These are phyloP conservation scores for Capsella rubella DNA, from an alignment of 441 rosid species.

Conservation along the genomic window DNA sequence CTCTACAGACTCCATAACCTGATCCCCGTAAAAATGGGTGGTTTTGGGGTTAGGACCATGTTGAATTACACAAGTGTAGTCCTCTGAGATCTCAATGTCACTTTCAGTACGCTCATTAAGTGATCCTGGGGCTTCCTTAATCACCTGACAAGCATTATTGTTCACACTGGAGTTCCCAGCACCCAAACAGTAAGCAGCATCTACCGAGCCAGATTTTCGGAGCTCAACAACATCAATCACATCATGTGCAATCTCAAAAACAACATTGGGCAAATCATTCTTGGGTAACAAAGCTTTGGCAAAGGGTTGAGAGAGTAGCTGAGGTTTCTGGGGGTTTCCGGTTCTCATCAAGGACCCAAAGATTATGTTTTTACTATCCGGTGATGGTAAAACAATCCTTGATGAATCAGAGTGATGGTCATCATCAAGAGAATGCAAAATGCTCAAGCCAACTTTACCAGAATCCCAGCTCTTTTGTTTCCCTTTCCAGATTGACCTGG, in stretches of 20 bases:
- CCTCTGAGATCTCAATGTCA: slow-evolving; percentile 90
- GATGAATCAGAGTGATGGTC: slow-evolving; percentile 48
- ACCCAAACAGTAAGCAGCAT: background rate
- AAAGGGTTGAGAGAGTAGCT: slow-evolving; percentile 37
- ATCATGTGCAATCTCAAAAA: slow-evolving; percentile 14
- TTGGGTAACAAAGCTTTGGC: slow-evolving; percentile 17
- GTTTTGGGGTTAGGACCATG: slow-evolving; percentile 88
- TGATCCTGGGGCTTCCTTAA: slow-evolving; percentile 37
- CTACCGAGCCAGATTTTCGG: background rate
- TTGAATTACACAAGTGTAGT: slow-evolving; percentile 81
- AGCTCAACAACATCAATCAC: slow-evolving; percentile 20
- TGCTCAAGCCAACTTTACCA: slow-evolving; percentile 80
- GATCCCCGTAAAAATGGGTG: slow-evolving; percentile 80
- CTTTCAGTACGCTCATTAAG: slow-evolving; percentile 44
- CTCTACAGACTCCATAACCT: slow-evolving; percentile 63
- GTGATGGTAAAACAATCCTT: slow-evolving; percentile 49
- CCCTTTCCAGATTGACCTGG: slow-evolving; percentile 49
- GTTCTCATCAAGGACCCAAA: slow-evolving; percentile 58
- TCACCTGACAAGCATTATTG: slow-evolving; percentile 31
- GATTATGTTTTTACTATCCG: slow-evolving; percentile 63
- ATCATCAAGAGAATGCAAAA: slow-evolving; percentile 70
- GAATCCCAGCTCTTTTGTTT: slow-evolving; percentile 76
- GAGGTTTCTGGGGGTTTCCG: slow-evolving; percentile 46
- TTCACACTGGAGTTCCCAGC: slow-evolving; percentile 27
- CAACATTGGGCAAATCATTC: slow-evolving; percentile 29